These are phyloP conservation scores for Cryptomeria japonica DNA, from an alignment of 75 land plant species.

Conservation along the genomic window DNA sequence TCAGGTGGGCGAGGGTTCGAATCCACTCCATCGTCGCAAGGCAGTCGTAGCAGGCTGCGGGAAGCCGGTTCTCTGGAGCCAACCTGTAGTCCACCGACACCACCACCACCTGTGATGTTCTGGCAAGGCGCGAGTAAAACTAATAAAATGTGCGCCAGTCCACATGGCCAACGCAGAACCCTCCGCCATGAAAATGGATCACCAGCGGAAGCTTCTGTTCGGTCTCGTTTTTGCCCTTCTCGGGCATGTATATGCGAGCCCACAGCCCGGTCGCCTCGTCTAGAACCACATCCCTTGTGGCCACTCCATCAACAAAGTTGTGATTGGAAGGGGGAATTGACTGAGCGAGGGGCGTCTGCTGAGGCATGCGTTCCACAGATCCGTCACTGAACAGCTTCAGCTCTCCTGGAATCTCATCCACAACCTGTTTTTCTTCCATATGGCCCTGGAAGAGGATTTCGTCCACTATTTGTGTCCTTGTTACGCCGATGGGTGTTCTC, in stretches of 20 bases:
- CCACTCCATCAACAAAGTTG: not conserved
- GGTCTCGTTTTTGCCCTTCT: not conserved
- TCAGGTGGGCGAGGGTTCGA: not conserved
- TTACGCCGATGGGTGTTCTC: too few relatives aligned
- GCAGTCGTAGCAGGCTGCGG: constrained; percentile 34
- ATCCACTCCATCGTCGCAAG: constrained; percentile 27
- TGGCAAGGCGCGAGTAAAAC: constrained; percentile 17
- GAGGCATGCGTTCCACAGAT: not conserved
- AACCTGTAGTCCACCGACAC: constrained; percentile 46
- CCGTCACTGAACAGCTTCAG: not conserved
- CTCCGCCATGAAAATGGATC: constrained; percentile 46
- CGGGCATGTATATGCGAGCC: constrained; percentile 5
- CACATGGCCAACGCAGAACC: constrained; percentile 24
- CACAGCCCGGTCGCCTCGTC: constrained; percentile 3
- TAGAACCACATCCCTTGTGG: constrained; percentile 7
- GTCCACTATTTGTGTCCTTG: too few relatives aligned
- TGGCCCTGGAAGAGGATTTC: too few relatives aligned
- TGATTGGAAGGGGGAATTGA: not conserved
- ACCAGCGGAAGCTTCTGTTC: constrained; percentile 15
- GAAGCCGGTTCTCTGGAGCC: constrained; percentile 39
- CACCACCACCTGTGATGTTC: constrained; percentile 15
- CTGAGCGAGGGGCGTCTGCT: not conserved
- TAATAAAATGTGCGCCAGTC: constrained; percentile 17
- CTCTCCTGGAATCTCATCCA: not conserved
- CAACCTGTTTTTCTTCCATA: not conserved